These are phyloP conservation scores for Sclerotinia sclerotiorum DNA, from an alignment of 2,329 filamentous ascomycete genomes.

Conservation along the genomic window DNA sequence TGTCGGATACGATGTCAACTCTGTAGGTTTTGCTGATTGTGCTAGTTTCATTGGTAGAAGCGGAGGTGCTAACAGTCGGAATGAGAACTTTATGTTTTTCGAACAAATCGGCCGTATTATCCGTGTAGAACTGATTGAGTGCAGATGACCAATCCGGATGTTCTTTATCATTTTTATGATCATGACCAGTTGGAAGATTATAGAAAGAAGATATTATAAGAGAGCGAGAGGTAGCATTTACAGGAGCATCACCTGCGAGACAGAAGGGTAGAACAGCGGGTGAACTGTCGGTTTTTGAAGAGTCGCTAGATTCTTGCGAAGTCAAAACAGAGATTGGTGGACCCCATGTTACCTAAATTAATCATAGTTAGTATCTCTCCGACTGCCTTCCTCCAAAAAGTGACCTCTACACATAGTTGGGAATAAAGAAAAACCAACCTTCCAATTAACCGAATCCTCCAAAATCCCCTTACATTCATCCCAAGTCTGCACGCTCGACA, in stretches of 20 bases:
- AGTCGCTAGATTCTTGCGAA: neutral
- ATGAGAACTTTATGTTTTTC: conserved; percentile 63
- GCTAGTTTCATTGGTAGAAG: neutral
- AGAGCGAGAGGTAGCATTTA: conserved; percentile 10
- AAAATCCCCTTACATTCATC: conserved; percentile 23
- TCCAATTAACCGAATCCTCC: conserved; percentile 28
- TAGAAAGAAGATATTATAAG: conserved; percentile 16
- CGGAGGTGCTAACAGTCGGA: conserved; percentile 54
- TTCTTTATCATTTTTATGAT: conserved; percentile 1
- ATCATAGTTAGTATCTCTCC: neutral
- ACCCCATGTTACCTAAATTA: conserved; percentile 11
- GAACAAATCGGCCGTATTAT: conserved; percentile 49
- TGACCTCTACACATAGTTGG: neutral
- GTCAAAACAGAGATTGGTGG: neutral
- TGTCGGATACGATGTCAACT: conserved; percentile 65
- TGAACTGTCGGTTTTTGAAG: neutral
- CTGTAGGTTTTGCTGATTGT: conserved; percentile 36
- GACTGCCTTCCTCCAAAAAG: neutral
- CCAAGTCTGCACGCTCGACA: neutral
- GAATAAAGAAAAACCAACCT: neutral
- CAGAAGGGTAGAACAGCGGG: neutral
- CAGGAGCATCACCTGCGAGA: conserved; percentile 8
- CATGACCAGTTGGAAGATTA: neutral
- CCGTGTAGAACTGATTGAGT: conserved; percentile 6
- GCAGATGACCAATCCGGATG: conserved; percentile 2